Base-by-base conservation (phyloP, 192 early-diverging fungal genomes). In the Endogone sp. region DNA sequence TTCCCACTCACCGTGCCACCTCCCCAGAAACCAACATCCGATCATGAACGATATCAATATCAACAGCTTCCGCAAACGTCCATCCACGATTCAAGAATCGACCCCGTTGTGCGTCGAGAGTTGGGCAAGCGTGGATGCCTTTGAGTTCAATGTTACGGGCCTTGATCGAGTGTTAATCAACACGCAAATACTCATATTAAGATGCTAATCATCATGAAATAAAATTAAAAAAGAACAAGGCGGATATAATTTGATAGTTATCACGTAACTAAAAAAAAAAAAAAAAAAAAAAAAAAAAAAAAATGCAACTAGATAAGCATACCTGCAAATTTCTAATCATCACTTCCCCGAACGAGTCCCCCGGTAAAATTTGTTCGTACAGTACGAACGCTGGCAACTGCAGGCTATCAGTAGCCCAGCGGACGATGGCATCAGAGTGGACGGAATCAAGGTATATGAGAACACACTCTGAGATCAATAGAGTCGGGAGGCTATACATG, bases 401-500 rank as follows among this genome's bases (percentile, higher is more conserved):
- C 32, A 90, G 69, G 23, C 79, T 71, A 3, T 69, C 31, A 0
- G 85, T 86, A 55, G 89, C 82, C 93, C 91, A 93, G 59, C 86
- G 71, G 3, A 99, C 62, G 37, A 99, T 90, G 3, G 55, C 55
- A 55, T 90, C 82, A 0, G 92, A 87, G 60, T 84, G 78, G 9
- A 63, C 21, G 2, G 94, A 85, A 31, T 88, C 82, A 27, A 98
- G 73, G 77, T 99, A 99, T 6, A 99, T 90, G 32, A 98, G 79
- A 22, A 97, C 93, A 58, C 95, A 97, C 76, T 99, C 97, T 64
- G 95, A 93, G 4, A 99, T 70, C 64, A 97, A 93, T 54, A 99
- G 75, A 0, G 95, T 99, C 3, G 95, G 94, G 10, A 83, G 28
- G 44, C 85, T 91, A 44, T n/a, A n/a, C n/a, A n/a, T 44, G 37